Base-by-base conservation (phyloP, 2,329 filamentous ascomycete genomes). In the Colletotrichum godetiae region DNA sequence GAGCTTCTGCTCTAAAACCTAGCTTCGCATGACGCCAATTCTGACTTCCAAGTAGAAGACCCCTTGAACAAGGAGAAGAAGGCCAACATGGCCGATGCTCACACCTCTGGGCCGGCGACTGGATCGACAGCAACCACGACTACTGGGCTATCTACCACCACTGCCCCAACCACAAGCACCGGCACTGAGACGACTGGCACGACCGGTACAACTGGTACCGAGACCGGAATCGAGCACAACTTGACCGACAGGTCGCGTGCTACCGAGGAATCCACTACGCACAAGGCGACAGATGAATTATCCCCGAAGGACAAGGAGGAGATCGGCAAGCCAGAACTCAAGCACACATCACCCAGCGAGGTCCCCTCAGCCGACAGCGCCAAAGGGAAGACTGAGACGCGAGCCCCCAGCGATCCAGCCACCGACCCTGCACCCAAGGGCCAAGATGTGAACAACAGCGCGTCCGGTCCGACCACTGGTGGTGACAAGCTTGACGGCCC, bases 401-500 rank as follows among this genome's bases (percentile, higher is more conserved):
- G 84, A n/a, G 74, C 79, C 60, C 82, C 85, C 0, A 77, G 80
- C 7, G 76, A 85, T 62, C 79, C 81, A 24, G 77, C 78, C 33
- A 81, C 80, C 56, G 77, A 85, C 70, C 79, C 79, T 60, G 77
- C 79, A 65, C 77, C 78, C 49, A 79, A 82, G n/a, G 79, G 81
- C 37, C 79, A 81, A 29, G 82, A 86, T 29, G 81, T 84, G 55
- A 67, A 52, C 29, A 81, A 83, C 72, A 75, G 78, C 3, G 77
- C 76, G 15, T 79, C 78, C 13, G 81, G 79, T 1, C 70, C 80
- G 7, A 81, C 82, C 74, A 78, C 80, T 72, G 76, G 78, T 12
- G 79, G 80, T 67, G 79, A 80, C 65, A 81, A 83, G 66, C 72
- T 84, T 19, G 81, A 84, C 12, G 84, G 83, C 3, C 82, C 86